Evolutionary conservation across 1,284 basidiomycete genomes (phyloP).

Genomic region (Mycosarcoma mackinlayi): DNA sequence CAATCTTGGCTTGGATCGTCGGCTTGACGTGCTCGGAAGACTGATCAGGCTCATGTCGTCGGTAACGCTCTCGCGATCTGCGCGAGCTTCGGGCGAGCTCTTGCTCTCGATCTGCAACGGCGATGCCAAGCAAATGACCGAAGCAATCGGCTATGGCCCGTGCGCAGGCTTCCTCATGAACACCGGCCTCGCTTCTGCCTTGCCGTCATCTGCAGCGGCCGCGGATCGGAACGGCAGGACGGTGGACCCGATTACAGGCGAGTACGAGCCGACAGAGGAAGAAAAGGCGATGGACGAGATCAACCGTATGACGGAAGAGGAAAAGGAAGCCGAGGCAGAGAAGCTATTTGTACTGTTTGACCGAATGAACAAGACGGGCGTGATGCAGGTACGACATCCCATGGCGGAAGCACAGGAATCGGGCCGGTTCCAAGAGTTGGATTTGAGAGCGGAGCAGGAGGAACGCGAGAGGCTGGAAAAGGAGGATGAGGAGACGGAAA

Average conservation of each 20-base stretch:
- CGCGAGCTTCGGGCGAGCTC: slow-evolving; percentile 54
- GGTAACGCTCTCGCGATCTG: slow-evolving; percentile 41
- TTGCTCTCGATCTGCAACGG: slow-evolving; percentile 50
- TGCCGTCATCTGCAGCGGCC: slow-evolving; percentile 20
- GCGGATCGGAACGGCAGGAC: slow-evolving; percentile 18
- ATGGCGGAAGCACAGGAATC: slow-evolving; percentile 31
- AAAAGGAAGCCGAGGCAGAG: slow-evolving; percentile 61
- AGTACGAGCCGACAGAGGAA: slow-evolving; percentile 41
- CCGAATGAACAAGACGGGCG: slow-evolving; percentile 53
- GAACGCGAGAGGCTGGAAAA: slow-evolving; percentile 20
- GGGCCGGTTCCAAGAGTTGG: slow-evolving; percentile 50
- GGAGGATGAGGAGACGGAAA: slow-evolving; percentile 45
- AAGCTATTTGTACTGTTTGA: slow-evolving; percentile 60
- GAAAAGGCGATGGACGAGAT: slow-evolving; percentile 44
- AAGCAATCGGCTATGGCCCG: slow-evolving; percentile 58
- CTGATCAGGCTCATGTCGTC: slow-evolving; percentile 56
- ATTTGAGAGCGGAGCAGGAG: slow-evolving; percentile 17
- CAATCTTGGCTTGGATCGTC: slow-evolving; percentile 41
- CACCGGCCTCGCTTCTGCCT: slow-evolving; percentile 35
- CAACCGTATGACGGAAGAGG: slow-evolving; percentile 50
- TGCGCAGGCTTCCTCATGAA: slow-evolving; percentile 60
- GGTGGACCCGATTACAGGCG: slow-evolving; percentile 60
- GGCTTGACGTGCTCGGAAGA: slow-evolving; percentile 48
- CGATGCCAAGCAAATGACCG: slow-evolving; percentile 44
- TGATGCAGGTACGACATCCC: slow-evolving; percentile 54